Evolutionary conservation across 371 early-diverging fungal species (phyloP), one percentile per base, ranked within the genome.

Genomic region (Rhizopus delemar): DNA sequence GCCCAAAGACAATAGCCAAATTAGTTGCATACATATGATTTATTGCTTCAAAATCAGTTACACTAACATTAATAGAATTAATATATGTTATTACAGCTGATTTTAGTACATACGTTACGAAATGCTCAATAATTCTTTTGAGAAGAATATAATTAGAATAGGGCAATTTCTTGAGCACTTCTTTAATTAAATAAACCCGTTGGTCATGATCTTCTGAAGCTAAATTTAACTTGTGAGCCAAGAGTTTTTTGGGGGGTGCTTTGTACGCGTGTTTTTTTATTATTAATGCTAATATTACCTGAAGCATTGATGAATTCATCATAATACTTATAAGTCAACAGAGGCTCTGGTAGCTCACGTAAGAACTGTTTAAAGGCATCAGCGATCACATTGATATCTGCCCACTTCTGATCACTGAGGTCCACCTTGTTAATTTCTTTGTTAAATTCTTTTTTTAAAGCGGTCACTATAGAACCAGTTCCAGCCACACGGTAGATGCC

Each of bases 331-430:
- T 82, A 92, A 3, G 97, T 95, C 66, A 94, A 78, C 39, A 97
- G 69, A 1, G 97, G 96, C 60, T 97, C 96, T 2, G 98, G 98
- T 53, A 97, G 66, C 51, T 94, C 95, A 8, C 98, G 84, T 59
- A 97, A 68, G 67, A 94, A 97, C 68, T 92, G 95, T 71, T 97
- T 97, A 63, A 96, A 73, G 34, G 93, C 86, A 53, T 95, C 95
- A 2, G 96, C 94, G 2, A 96, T 83, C 1, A 91, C 87, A 69
- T 93, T 92, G 68, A 92, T 91, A 60, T 90, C 90, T 63, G 90
- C 75, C 81, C 89, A 91, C 15, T 85, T 83, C 16, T 89, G 86
- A 8, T 74, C 68, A 45, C 75, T 71, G 46, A 92, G 59, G 50
- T 91, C 79, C 5, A 91, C 86, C 2, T 69, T 68, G 3, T 74